Evolutionary conservation across 2,329 filamentous ascomycete genomes (phyloP).

Genomic region (Paecilomyces fulvus): DNA sequence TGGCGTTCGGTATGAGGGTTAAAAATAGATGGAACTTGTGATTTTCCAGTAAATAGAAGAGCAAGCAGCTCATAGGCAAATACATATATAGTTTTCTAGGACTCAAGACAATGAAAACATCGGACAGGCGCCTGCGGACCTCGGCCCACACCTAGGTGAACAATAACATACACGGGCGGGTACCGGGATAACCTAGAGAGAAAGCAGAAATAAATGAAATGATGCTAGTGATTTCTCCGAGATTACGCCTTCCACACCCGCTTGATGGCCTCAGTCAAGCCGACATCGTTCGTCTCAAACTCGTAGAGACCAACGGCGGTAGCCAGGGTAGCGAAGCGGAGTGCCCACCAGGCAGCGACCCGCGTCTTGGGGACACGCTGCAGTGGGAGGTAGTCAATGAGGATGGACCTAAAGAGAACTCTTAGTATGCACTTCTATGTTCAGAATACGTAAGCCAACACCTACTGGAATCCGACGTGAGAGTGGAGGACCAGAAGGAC

Average conservation of each 20-base stretch:
- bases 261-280: constrained; percentile 80
- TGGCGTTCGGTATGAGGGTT: constrained; percentile 1
- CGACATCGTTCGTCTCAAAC: constrained; percentile 98
- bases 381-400: constrained; percentile 84
- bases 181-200: constrained; percentile 17
- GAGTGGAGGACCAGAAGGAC: constrained; percentile 80
- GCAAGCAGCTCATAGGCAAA: neutral
- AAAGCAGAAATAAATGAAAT: constrained; percentile 16
- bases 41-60: constrained; percentile 7
- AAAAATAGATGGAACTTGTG: constrained; percentile 1
- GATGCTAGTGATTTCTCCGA: constrained; percentile 14
- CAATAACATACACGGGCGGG: constrained; percentile 25
- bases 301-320: constrained; percentile 89
- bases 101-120: constrained; percentile 9
- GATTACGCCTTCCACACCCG: constrained; percentile 71
- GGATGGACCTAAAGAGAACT: constrained; percentile 46
- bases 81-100: constrained; percentile 11
- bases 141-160: neutral
- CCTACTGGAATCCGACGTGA: constrained; percentile 85
- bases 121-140: constrained; percentile 1
- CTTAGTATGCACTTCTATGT: constrained; percentile 8
- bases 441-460: constrained; percentile 5
- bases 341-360: constrained; percentile 63
- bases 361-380: constrained; percentile 59
- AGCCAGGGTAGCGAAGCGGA: constrained; percentile 69